Base-by-base conservation (phyloP, 805 yeast genomes). In the Brettanomyces nanus region DNA sequence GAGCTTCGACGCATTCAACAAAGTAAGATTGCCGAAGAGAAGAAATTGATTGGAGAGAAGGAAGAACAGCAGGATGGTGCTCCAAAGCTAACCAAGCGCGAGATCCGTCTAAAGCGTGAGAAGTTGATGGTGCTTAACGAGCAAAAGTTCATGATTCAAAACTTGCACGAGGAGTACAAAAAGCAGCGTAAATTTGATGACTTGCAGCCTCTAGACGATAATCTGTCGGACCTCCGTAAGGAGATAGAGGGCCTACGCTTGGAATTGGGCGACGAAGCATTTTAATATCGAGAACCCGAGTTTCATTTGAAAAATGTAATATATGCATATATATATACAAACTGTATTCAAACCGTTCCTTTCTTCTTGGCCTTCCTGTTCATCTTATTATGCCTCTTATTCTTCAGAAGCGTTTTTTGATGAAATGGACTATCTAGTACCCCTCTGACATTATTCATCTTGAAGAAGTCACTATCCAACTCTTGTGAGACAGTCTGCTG, bases 71-170 rank as follows among this genome's bases (percentile, higher is more conserved):
- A 19, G 20, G n/a, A n/a, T n/a, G n/a, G n/a, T n/a, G n/a, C n/a
- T n/a, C n/a, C n/a, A n/a, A 56, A 56, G 20, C 49, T 71, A 2
- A 68, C 78, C 4, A 68, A 72, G 48, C 61, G 58, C 36, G 71
- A 78, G 44, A 71, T 82, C 7, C 66, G 87, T 31, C 68, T 68
- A 35, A 59, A 68, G 20, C 61, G 92, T 33, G 90, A 86, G 46
- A 80, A 81, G 45, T 60, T 89, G 41, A 83, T 89, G 81, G 96
- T 90, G 9, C 60, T 86, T 52, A 80, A 80, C 43, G 97, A 89
- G 53, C 97, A 89, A 51, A 68, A 69, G 47, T 89, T 73, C 47
- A 58, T 90, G 43, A 77, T 90, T 3, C 73, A 75, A 41, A 68
- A 75, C 13, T 73, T 80, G 72, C 70, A 84, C 20, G 65, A 68